A percentile compares a stretch with the other conserved stretches of the same genome.
Evolutionary conservation across 768 basidiomycete genomes (phyloP).

Genomic region (Leucosporidium yakuticum): DNA sequence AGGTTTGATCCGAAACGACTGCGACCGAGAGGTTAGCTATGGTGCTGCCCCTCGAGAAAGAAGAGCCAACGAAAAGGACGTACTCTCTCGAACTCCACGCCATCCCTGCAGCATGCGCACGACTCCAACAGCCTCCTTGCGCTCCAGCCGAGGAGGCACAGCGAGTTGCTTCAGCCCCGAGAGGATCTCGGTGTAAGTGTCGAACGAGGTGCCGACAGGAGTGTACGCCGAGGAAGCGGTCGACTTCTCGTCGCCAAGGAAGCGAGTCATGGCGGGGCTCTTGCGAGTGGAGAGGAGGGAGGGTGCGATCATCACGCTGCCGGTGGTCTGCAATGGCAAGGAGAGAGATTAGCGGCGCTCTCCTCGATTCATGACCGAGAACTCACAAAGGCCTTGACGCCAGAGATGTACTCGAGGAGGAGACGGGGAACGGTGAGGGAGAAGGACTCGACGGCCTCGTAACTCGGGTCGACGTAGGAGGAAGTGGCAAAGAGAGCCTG

Average conservation of each 20-base stretch:
- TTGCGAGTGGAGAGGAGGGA: not conserved
- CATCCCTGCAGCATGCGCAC: constrained; percentile 17
- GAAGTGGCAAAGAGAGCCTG: constrained; percentile 26
- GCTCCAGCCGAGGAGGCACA: constrained; percentile 9
- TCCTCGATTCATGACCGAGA: not conserved
- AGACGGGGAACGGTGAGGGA: constrained; percentile 29
- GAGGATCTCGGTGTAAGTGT: not conserved
- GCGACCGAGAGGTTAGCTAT: not conserved
- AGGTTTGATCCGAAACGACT: constrained; percentile 28
- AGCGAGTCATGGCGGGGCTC: constrained; percentile 14
- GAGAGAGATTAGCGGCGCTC: not conserved
- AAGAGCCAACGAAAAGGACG: not conserved
- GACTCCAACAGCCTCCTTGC: constrained; percentile 25
- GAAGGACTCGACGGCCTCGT: constrained; percentile 25
- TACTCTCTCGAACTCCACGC: constrained; percentile 20
- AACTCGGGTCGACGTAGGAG: constrained; percentile 25
- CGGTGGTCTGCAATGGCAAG: not conserved
- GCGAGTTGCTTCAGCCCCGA: constrained; percentile 1
- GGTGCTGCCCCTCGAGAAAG: not conserved
- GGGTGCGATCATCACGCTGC: constrained; percentile 19
- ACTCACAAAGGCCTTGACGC: constrained; percentile 14
- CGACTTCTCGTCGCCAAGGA: constrained; percentile 5
- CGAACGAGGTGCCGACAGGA: constrained; percentile 10
- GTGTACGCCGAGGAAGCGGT: not conserved
- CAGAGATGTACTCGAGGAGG: constrained; percentile 26